Percentiles rank a stretch among this genome's conserved stretches.
Evolutionary conservation across 495 filamentous ascomycete species (phyloP).

Genomic region (Penicillium bovifimosum): DNA sequence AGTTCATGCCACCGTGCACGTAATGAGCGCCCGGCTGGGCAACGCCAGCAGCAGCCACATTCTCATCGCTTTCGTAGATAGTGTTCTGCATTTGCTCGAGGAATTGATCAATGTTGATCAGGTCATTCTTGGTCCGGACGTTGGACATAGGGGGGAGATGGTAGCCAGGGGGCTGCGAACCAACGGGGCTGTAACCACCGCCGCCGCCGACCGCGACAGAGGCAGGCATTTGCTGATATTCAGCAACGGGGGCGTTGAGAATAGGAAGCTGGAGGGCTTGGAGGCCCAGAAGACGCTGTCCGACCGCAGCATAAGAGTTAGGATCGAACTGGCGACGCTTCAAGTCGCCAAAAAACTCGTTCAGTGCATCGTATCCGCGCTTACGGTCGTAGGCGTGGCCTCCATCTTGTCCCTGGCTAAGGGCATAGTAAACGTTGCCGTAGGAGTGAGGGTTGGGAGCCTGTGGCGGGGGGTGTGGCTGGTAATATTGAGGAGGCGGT

Average conservation of each 20-base stretch:
- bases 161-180: conserved; percentile 52
- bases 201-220: conserved; percentile 51
- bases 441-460: conserved; percentile 49
- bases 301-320: conserved; percentile 73
- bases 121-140: conserved; percentile 84
- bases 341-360: conserved; percentile 88
- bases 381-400: conserved; percentile 60
- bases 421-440: conserved; percentile 66
- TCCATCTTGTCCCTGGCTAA: conserved; percentile 50
- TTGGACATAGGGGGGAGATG: conserved; percentile 79
- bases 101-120: conserved; percentile 86
- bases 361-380: conserved; percentile 79
- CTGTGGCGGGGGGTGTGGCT: conserved; percentile 47
- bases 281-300: conserved; percentile 69
- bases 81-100: conserved; percentile 92
- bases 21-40: conserved; percentile 64
- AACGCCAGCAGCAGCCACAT: conserved; percentile 67
- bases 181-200: conserved; percentile 46
- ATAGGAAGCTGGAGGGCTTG: conserved; percentile 67
- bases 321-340: conserved; percentile 88
- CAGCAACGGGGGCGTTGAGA: conserved; percentile 54
- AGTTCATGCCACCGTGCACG: conserved; percentile 51
- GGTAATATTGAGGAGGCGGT: conserved; percentile 51
- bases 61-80: conserved; percentile 84
- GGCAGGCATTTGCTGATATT: conserved; percentile 58